Conservation (phyloP, 345 rosid species). For the Corymbia maculata region DNA sequence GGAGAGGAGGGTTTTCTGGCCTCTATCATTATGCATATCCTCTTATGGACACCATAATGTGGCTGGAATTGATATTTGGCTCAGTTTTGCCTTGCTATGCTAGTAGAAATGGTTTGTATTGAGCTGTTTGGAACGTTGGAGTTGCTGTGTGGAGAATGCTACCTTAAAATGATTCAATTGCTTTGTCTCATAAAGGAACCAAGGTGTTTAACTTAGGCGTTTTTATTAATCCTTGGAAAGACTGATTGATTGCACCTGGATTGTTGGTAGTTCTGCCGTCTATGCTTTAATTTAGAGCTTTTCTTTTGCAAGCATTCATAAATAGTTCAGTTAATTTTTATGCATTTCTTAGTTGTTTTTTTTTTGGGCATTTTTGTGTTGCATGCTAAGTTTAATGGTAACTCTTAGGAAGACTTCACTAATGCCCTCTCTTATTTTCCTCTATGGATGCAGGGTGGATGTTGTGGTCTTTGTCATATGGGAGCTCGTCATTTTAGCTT, state of each 20-base stretch:
- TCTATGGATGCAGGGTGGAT: conserved; percentile 71
- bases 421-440: not conserved
- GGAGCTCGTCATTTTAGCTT: conserved; percentile 82
- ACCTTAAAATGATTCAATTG: not conserved
- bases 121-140: not conserved
- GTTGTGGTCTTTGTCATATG: conserved; percentile 82
- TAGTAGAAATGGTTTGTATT: not conserved
- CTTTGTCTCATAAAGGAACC: not conserved
- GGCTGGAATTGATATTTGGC: not conserved
- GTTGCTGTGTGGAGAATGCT: not conserved
- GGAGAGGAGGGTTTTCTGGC: not conserved
- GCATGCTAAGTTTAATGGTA: not conserved
- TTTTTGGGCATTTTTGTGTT: not conserved
- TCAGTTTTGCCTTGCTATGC: not conserved
- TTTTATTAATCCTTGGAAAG: not conserved
- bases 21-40: not conserved
- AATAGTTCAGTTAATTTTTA: not conserved
- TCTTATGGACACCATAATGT: not conserved
- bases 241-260: not conserved
- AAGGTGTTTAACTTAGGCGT: not conserved
- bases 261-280: not conserved
- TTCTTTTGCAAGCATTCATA: not conserved
- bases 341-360: not conserved
- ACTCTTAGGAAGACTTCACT: not conserved
- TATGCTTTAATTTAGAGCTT: not conserved